Conservation (phyloP, 2,329 filamentous ascomycete species). For the Fusarium robinianum region DNA sequence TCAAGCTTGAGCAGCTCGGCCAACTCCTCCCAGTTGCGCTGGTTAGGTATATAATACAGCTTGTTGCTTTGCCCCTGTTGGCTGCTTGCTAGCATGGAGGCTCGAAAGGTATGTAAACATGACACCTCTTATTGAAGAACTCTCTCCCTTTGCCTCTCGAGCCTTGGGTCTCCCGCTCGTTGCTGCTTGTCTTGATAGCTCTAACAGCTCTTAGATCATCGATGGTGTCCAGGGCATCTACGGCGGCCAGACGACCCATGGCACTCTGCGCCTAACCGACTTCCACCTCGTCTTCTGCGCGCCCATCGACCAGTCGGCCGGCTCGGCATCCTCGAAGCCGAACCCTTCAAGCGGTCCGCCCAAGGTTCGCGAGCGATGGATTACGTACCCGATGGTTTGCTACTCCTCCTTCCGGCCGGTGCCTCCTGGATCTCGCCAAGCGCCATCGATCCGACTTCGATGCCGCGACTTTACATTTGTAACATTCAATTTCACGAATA, state of each 20-base stretch:
- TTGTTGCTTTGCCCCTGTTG: constrained; percentile 4
- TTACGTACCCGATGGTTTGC: constrained; percentile 90
- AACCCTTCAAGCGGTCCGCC: constrained; percentile 34
- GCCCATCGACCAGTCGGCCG: constrained; percentile 42
- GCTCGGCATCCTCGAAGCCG: constrained; percentile 16
- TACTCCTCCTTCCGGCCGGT: constrained; percentile 78
- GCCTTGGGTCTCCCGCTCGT: constrained; percentile 1
- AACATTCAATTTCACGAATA: constrained; percentile 82
- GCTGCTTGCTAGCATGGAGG: constrained; percentile 43
- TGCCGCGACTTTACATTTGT: constrained; percentile 94
- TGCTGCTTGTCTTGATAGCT: background rate
- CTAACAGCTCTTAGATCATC: constrained; percentile 46
- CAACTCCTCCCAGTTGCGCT: no score
- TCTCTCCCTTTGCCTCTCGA: background rate
- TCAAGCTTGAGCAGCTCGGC: background rate
- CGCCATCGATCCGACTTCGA: constrained; percentile 82
- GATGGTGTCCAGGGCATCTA: constrained; percentile 66
- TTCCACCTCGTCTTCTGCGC: constrained; percentile 63
- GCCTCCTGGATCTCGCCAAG: constrained; percentile 68
- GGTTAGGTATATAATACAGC: background rate
- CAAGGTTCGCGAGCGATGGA: constrained; percentile 74
- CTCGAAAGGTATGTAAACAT: constrained; percentile 44
- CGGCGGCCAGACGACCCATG: constrained; percentile 59
- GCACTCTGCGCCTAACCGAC: constrained; percentile 64
- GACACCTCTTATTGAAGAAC: constrained; percentile 9